Base-by-base conservation (phyloP, 768 basidiomycete genomes). In the Mycena rebaudengoi region DNA sequence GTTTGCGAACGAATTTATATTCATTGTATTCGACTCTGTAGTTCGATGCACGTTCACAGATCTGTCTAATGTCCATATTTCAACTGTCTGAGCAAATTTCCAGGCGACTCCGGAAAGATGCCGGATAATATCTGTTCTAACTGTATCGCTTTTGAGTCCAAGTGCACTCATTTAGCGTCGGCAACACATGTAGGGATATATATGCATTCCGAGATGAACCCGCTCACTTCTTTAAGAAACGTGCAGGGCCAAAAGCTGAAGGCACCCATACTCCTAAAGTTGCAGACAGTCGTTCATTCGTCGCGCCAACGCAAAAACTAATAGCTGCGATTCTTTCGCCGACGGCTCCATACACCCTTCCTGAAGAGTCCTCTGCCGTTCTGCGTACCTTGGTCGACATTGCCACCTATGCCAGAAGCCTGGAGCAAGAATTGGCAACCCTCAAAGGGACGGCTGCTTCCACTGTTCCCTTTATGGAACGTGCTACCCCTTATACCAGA, bases 71-170 rank as follows among this genome's bases (percentile, higher is more conserved):
- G 7, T 13, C 21, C n/a, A 5, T 30, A 20, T 14, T 32, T 20
- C 7, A 33, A 50, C 20, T 44, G 18, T 20, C 33, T 18, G 29
- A 44, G 20, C 10, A 21, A 8, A 18, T 23, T 30, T 14, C 2
- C 40, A 80, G 79, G 78, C 52, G 81, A 86, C 50, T 84, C 83
- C 62, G 80, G 79, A 25, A 81, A 78, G 49, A 79, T 79, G 76
- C 75, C 75, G 7, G 71, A 73, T 2, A 79, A 79, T 43, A 70
- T 72, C 45, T 83, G 82, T 60, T 77, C 82, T 1, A 83, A 82
- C 59, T 82, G 82, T 60, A 70, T 60, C 52, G 49, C 54, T 4
- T 62, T 62, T 39, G 48, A 39, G 28, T 66, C 56, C 7, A 2
- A 46, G 25, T 66, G 66, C 45, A 63, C 56, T 4, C 66, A 67